Conservation (phyloP, 2,329 filamentous ascomycete genomes). For the Sodiomyces alkalinus region DNA sequence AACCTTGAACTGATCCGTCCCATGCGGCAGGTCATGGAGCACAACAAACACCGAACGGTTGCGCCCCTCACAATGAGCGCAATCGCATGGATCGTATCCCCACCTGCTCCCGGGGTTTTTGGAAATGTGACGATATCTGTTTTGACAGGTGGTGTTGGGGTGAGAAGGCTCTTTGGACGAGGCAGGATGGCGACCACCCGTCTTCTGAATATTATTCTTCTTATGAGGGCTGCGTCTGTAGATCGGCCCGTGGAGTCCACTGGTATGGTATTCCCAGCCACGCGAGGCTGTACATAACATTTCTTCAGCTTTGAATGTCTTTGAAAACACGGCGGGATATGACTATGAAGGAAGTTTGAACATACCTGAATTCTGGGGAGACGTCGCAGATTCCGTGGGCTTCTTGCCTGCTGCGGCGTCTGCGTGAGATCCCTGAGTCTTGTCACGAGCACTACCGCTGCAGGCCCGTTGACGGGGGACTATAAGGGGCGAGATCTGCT, state of each 20-base stretch:
- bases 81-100: not conserved
- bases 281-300: no score
- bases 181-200: not conserved
- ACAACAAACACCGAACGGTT: not conserved
- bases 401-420: no score
- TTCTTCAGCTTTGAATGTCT: no score
- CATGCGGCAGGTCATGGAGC: not conserved
- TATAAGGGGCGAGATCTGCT: no score
- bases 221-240: not conserved
- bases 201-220: not conserved
- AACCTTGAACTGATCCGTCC: not conserved
- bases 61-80: not conserved
- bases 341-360: no score
- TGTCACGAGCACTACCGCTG: no score
- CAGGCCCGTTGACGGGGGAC: no score
- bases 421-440: no score
- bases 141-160: not conserved
- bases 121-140: not conserved
- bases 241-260: conserved; percentile 1
- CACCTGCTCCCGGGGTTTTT: no score
- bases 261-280: not conserved
- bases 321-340: no score
- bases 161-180: not conserved
- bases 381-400: no score
- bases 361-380: no score